phyloP scores from a whole-genome alignment of 2,329 filamentous ascomycete genomes.

The Metarhizium album region DNA sequence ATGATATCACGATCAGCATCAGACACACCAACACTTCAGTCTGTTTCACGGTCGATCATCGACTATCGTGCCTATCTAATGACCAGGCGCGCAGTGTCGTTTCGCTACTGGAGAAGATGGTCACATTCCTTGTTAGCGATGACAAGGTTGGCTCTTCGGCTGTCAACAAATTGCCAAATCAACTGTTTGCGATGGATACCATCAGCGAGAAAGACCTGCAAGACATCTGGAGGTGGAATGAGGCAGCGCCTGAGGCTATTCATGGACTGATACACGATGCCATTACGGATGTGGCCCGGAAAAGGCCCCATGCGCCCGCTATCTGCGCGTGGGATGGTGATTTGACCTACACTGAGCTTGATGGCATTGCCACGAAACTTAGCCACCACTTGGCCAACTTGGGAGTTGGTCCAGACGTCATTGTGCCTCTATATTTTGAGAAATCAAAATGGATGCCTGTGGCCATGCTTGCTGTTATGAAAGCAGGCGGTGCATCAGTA shows the following conservation, averaged over 20 bases:
- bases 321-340: slow-evolving; percentile 17
- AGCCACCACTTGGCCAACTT: slow-evolving; percentile 4
- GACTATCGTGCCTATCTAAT: neutral
- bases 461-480: slow-evolving; percentile 22
- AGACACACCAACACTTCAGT: neutral
- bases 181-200: neutral
- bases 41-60: slow-evolving; percentile 1
- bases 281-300: neutral
- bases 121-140: neutral
- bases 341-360: slow-evolving; percentile 14
- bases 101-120: slow-evolving; percentile 2
- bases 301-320: neutral
- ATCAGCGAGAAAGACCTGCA: slow-evolving; percentile 1
- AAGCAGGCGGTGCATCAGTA: slow-evolving; percentile 17
- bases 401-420: slow-evolving; percentile 13
- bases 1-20: slow-evolving; percentile 15
- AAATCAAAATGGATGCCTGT: slow-evolving; percentile 23
- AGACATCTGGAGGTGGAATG: slow-evolving; percentile 1
- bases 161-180: neutral
- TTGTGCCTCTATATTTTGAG: slow-evolving; percentile 24
- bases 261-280: neutral
- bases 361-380: slow-evolving; percentile 6
- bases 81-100: neutral
- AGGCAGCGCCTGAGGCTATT: neutral
- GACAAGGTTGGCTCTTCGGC: neutral